Conservation (phyloP, 495 filamentous ascomycete genomes). For the Penicillium lividum region DNA sequence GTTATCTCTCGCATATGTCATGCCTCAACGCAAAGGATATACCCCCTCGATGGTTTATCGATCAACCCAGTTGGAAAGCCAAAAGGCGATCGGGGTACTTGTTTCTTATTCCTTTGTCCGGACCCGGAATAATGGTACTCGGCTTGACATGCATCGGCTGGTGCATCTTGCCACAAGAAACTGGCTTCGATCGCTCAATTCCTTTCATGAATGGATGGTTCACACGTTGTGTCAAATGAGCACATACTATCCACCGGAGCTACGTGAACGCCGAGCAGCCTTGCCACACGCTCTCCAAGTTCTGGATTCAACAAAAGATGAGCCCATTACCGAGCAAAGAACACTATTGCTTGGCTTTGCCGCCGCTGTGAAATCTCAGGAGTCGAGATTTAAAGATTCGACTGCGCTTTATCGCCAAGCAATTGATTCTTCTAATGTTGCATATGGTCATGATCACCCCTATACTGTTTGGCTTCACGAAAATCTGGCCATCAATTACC, state of each 20-base stretch:
- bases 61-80: slow-evolving; percentile 6
- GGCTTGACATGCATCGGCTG: slow-evolving; percentile 25
- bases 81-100: slow-evolving; percentile 34
- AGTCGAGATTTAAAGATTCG: neutral
- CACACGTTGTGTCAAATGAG: neutral
- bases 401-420: neutral
- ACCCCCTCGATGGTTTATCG: slow-evolving; percentile 22
- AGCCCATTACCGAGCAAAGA: neutral
- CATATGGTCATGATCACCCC: neutral
- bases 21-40: slow-evolving; percentile 36
- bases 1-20: slow-evolving; percentile 46
- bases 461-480: neutral
- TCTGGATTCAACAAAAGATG: slow-evolving; percentile 5
- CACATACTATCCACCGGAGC: neutral
- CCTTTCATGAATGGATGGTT: slow-evolving; percentile 9
- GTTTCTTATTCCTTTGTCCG: slow-evolving; percentile 36
- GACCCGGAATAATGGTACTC: neutral
- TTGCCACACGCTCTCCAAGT: slow-evolving; percentile 37
- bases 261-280: slow-evolving; percentile 25
- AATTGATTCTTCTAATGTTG: neutral
- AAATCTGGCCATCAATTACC: neutral
- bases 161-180: slow-evolving; percentile 36
- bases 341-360: neutral
- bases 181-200: slow-evolving; percentile 23
- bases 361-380: neutral